Conservation (phyloP, 2,329 filamentous ascomycete genomes). For the Amphichorda felina region DNA sequence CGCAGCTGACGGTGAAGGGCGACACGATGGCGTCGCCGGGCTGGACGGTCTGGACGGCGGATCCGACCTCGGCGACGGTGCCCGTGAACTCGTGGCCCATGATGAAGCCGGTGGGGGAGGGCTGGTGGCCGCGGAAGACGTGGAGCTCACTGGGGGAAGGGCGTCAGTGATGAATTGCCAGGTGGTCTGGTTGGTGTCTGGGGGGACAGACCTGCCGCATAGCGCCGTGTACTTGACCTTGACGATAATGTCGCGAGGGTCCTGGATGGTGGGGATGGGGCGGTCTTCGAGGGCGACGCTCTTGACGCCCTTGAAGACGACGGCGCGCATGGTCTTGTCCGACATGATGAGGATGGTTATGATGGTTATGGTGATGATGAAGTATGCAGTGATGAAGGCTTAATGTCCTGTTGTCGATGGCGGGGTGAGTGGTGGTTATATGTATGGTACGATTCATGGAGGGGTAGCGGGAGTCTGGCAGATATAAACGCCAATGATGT, state of each 20-base stretch:
- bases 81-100: slow-evolving; percentile 87
- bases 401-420: too few relatives aligned
- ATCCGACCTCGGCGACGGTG: slow-evolving; percentile 54
- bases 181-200: not conserved
- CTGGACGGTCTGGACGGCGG: slow-evolving; percentile 54
- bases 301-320: slow-evolving; percentile 72
- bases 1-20: slow-evolving; percentile 54
- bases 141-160: slow-evolving; percentile 57
- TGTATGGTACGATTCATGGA: too few relatives aligned
- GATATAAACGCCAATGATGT: too few relatives aligned
- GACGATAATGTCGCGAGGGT: slow-evolving; percentile 66
- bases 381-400: too few relatives aligned
- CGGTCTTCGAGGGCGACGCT: slow-evolving; percentile 68
- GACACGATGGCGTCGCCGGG: slow-evolving; percentile 70
- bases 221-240: slow-evolving; percentile 75
- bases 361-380: too few relatives aligned
- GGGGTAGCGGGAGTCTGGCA: too few relatives aligned
- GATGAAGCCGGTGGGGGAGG: slow-evolving; percentile 47
- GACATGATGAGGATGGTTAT: too few relatives aligned
- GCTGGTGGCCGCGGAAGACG: slow-evolving; percentile 72
- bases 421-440: too few relatives aligned
- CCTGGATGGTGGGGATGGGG: slow-evolving; percentile 62
- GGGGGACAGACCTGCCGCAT: slow-evolving; percentile 72
- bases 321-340: slow-evolving; percentile 62
- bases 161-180: not conserved